Conservation (phyloP, 2,329 filamentous ascomycete genomes). For the Cercospora sojina region DNA sequence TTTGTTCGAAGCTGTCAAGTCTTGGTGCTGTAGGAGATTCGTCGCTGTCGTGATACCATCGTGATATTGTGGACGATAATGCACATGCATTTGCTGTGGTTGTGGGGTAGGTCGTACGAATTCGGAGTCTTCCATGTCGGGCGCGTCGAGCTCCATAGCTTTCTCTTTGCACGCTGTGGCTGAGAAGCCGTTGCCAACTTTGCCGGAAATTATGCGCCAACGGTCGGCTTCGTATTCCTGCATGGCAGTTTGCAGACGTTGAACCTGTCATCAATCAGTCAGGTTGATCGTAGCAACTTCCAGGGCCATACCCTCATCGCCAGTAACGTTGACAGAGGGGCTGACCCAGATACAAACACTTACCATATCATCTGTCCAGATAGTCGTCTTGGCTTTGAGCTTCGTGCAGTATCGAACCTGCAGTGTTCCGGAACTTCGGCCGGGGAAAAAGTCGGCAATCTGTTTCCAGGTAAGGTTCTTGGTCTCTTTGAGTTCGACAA, state of each 20-base stretch:
- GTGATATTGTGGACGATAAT: conserved; percentile 1
- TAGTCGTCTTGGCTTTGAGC: conserved; percentile 86
- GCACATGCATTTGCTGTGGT: conserved; percentile 6
- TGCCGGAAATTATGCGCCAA: conserved; percentile 88
- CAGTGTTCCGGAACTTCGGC: conserved; percentile 81
- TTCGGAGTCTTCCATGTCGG: conserved; percentile 26
- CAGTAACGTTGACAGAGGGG: background rate
- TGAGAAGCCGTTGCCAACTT: conserved; percentile 86
- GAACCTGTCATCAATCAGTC: conserved; percentile 50
- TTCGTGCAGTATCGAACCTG: conserved; percentile 96
- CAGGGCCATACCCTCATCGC: background rate
- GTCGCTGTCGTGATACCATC: conserved; percentile 13
- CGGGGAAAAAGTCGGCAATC: conserved; percentile 94
- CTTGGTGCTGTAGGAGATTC: conserved; percentile 13
- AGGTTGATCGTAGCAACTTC: background rate
- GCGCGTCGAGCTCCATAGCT: conserved; percentile 58
- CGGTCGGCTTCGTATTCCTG: conserved; percentile 88
- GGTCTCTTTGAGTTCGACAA: conserved; percentile 90
- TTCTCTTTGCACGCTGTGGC: conserved; percentile 83
- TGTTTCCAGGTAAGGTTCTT: conserved; percentile 96
- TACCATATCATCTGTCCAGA: conserved; percentile 93
- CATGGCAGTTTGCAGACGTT: conserved; percentile 72
- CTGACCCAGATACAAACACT: background rate
- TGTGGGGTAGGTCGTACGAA: conserved; percentile 15
- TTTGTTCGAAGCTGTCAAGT: conserved; percentile 10